Base-by-base conservation (phyloP, 371 early-diverging fungal genomes). In the Parasitella parasitica region DNA sequence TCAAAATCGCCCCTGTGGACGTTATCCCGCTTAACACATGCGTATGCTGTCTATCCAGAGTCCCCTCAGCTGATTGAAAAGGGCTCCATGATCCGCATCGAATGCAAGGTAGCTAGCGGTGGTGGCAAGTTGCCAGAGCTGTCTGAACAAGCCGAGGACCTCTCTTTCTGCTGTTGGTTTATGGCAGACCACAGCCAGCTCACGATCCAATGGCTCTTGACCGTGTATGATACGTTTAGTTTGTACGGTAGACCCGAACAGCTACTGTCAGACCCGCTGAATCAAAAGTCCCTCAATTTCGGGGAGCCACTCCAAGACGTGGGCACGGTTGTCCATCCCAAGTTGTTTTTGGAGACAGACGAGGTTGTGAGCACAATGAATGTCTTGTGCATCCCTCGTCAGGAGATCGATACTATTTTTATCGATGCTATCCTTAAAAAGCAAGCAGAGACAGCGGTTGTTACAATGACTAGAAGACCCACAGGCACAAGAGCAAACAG, bases 1-100 rank as follows among this genome's bases (percentile, higher is more conserved):
- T 71, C 85, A 38, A 89, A 83, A 62, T 53, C 65, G 15, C 84
- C 88, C 2, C 50, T 76, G 12, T 54, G 81, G 35, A 74, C 82
- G 2, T 57, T 90, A 49, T 75, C 76, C 18, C 75, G 78, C 24
- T 74, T 88, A 35, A 77, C 72, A 27, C 86, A 85, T 57, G 88
- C 86, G 2, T 91, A 91, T 59, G 87, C 91, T 4, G 79, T 91
- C 39, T 93, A 88, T 59, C 93, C 92, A 2, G 86, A 82, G 55
- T 71, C 67, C 16, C 65, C 74, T 11, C 72, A 77, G 7, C 27
- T 83, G 26, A 75, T 81, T 30, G 82, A 81, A 49, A 71, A 79
- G 50, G 69, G 76, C 4, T 75, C 70, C 12, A 71, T 80, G 57
- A 72, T 83, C 52, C 72, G 76, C 32, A 41, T 86, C 11, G 82